These are phyloP conservation scores for Gracilaria gracilis DNA, from an alignment of 23 red algal genomes.

Conservation along the genomic window DNA sequence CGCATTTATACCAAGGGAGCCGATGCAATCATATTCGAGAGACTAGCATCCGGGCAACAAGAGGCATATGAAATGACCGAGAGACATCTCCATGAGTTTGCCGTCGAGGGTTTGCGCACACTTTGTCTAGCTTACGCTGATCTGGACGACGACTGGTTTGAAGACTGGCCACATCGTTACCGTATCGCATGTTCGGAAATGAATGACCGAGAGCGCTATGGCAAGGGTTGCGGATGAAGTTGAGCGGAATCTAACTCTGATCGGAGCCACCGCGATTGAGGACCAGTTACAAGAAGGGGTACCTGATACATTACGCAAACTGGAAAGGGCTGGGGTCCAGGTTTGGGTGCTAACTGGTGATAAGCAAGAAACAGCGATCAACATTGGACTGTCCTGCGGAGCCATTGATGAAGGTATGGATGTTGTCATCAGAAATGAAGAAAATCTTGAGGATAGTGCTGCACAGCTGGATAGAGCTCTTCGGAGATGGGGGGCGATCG, in stretches of 20 bases:
- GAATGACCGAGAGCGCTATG: constrained; percentile 62
- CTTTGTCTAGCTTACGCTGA: constrained; percentile 86
- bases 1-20: constrained; percentile 92
- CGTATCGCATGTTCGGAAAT: constrained; percentile 53
- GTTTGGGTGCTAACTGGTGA: constrained; percentile 98
- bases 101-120: constrained; percentile 88
- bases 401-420: constrained; percentile 89
- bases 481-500: constrained; percentile 76
- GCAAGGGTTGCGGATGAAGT: constrained; percentile 81
- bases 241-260: constrained; percentile 74
- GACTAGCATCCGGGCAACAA: constrained; percentile 66
- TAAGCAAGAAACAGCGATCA: constrained; percentile 98
- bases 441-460: constrained; percentile 76
- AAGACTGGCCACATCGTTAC: constrained; percentile 78
- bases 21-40: constrained; percentile 91
- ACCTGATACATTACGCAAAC: constrained; percentile 83
- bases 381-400: constrained; percentile 95
- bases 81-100: constrained; percentile 86
- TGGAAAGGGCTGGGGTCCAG: constrained; percentile 81
- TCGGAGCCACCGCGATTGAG: constrained; percentile 92
- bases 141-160: constrained; percentile 77
- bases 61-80: constrained; percentile 43
- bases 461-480: constrained; percentile 83
- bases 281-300: constrained; percentile 95
- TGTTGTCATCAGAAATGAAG: constrained; percentile 82